These are phyloP conservation scores for Cardamine resedifolia DNA, from an alignment of 345 rosid genomes.

Conservation along the genomic window DNA sequence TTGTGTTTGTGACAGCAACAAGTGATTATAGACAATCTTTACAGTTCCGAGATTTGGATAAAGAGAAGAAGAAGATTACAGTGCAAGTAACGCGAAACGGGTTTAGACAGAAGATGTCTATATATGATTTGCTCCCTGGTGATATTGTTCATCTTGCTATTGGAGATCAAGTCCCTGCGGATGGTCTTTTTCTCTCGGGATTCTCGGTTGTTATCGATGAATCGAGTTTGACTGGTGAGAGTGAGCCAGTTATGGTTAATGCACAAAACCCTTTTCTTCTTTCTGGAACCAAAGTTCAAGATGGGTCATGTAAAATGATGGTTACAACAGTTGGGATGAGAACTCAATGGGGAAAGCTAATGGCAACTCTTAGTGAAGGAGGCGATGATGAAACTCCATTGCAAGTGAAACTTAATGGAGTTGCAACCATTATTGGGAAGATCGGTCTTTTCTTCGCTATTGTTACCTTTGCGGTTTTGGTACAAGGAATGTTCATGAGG, in stretches of 20 bases:
- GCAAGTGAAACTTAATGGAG: slow-evolving; percentile 92
- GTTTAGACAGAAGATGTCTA: slow-evolving; percentile 82
- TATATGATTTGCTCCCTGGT: slow-evolving; percentile 84
- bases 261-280: slow-evolving; percentile 72
- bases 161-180: slow-evolving; percentile 93
- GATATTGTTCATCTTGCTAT: slow-evolving; percentile 85
- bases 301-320: slow-evolving; percentile 90
- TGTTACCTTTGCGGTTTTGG: slow-evolving; percentile 75
- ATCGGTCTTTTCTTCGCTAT: slow-evolving; percentile 78
- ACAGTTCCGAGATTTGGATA: slow-evolving; percentile 84
- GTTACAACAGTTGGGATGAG: slow-evolving; percentile 92
- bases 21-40: slow-evolving; percentile 93
- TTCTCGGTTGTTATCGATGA: slow-evolving; percentile 81
- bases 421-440: slow-evolving; percentile 83
- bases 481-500: slow-evolving; percentile 62
- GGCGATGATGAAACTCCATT: slow-evolving; percentile 95
- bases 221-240: slow-evolving; percentile 89
- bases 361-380: slow-evolving; percentile 91
- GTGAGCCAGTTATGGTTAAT: slow-evolving; percentile 74
- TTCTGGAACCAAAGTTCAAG: slow-evolving; percentile 89
- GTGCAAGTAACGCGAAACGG: slow-evolving; percentile 81
- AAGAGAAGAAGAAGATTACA: slow-evolving; percentile 81
- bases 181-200: slow-evolving; percentile 83
- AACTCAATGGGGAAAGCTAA: slow-evolving; percentile 91
- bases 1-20: slow-evolving; percentile 82